Evolutionary conservation across 257 asterid species (phyloP), one percentile per base, ranked within the genome.

Genomic region (Solanum ossicruentum): DNA sequence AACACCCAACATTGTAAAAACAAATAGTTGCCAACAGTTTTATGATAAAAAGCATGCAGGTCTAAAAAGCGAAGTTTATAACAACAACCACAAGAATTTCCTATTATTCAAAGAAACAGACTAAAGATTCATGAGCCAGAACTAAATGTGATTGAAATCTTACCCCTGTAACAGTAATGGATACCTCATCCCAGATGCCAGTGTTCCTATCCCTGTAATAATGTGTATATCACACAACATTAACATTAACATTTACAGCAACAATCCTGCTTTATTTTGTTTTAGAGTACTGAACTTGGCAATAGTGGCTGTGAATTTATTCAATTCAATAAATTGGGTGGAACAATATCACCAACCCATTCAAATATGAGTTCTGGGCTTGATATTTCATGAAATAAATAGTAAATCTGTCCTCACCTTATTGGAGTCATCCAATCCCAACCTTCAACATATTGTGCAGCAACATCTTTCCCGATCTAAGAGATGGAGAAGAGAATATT

Each of bases 391-490:
- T 77, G 10, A 77, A 23, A 13, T 49, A 23, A 23, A 41, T 26
- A 16, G 63, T 51, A 51, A n/a, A 26, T 23, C 8, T 17, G 17
- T 85, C 58, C 83, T 85, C 88, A 95, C 99, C 99, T 92, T 87
- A 95, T 94, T 51, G 99, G 99, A 88, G 97, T 90, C 87, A 96
- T 94, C 99, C 99, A 95, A 89, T 96, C 98, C 99, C 99, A 96
- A 39, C 98, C 99, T 87, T 96, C 96, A 12, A 96, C 99, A 86
- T 96, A 96, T 67, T 96, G 98, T 78, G 98, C 88, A 71, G 98
- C 98, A 67, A 96, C 98, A 89, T 95, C 98, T 89, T 96, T 95
- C 88, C 96, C 99, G 87, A 96, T 96, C 99, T 96, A 86, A 83
- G 81, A 80, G 47, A 58, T 7, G 83, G 88, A 88, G 54, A 26